Percentiles rank a stretch among this genome's conserved stretches.
Evolutionary conservation across 2,329 filamentous ascomycete species (phyloP).

Genomic region (Fusarium sarcochroum): DNA sequence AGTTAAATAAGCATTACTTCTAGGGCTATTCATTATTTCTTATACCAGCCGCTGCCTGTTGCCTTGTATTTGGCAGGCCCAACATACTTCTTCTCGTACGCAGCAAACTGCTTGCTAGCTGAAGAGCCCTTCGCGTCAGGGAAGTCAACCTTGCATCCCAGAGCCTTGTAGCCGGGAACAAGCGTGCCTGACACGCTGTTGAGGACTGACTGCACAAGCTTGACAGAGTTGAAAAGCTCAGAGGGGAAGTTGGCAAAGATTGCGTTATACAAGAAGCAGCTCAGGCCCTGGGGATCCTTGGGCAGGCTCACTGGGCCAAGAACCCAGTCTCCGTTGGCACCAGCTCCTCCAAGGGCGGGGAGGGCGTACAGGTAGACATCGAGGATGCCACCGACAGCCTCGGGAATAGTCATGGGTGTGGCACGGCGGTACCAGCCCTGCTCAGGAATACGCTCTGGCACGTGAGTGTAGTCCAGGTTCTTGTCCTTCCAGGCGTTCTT

Average conservation of each 20-base stretch:
- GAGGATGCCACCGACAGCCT: slow-evolving; percentile 28
- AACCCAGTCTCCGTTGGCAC: slow-evolving; percentile 23
- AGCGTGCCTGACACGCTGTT: slow-evolving; percentile 12
- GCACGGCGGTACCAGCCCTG: slow-evolving; percentile 32
- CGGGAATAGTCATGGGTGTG: slow-evolving; percentile 27
- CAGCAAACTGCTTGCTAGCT: slow-evolving; percentile 10
- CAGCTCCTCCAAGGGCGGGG: slow-evolving; percentile 20
- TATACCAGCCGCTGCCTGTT: slow-evolving; percentile 22
- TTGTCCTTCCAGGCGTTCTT: slow-evolving; percentile 28
- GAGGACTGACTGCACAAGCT: slow-evolving; percentile 12
- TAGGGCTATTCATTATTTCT: not conserved
- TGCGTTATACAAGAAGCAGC: slow-evolving; percentile 30
- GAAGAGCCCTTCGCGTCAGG: slow-evolving; percentile 26
- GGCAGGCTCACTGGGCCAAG: slow-evolving; percentile 8
- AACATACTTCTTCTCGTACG: slow-evolving; percentile 29
- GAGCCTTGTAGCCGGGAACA: slow-evolving; percentile 19
- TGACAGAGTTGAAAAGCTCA: slow-evolving; percentile 22
- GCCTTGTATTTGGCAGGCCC: slow-evolving; percentile 25
- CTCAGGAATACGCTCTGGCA: slow-evolving; percentile 31
- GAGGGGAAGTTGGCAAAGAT: slow-evolving; percentile 30
- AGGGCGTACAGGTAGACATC: slow-evolving; percentile 31
- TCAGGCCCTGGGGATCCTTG: slow-evolving; percentile 13
- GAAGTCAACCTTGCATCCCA: slow-evolving; percentile 27
- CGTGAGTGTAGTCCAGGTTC: slow-evolving; percentile 27
- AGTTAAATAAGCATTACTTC: not conserved